Percentiles rank a stretch among this genome's conserved stretches.
Conservation (phyloP, 495 filamentous ascomycete species). For the Penicillium samsonianum region DNA sequence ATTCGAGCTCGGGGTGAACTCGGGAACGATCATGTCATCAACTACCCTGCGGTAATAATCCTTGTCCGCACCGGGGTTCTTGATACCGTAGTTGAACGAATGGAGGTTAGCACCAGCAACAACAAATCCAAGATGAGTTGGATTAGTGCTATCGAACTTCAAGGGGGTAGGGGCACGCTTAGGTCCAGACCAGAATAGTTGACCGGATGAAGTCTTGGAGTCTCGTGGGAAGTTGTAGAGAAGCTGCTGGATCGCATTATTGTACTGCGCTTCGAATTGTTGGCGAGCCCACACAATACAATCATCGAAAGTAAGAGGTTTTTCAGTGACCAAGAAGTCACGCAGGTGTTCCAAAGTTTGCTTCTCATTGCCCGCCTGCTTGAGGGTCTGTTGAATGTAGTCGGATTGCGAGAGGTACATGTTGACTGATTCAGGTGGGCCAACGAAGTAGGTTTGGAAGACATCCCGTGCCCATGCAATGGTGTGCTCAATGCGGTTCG, state of each 20-base stretch:
- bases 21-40: conserved; percentile 92
- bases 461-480: conserved; percentile 97
- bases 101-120: conserved; percentile 89
- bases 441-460: conserved; percentile 92
- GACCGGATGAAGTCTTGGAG: conserved; percentile 79
- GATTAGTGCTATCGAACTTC: conserved; percentile 81
- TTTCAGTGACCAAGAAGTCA: conserved; percentile 89
- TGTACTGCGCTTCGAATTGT: conserved; percentile 95
- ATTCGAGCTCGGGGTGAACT: conserved; percentile 86
- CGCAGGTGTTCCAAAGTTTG: conserved; percentile 87
- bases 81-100: conserved; percentile 97
- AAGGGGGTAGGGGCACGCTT: conserved; percentile 94
- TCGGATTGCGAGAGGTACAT: conserved; percentile 89
- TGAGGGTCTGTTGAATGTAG: conserved; percentile 85
- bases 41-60: conserved; percentile 73
- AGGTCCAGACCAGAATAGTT: conserved; percentile 97
- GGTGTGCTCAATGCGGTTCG: conserved; percentile 97
- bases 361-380: conserved; percentile 96
- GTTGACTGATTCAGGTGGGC: conserved; percentile 92
- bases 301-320: conserved; percentile 90
- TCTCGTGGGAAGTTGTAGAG: conserved; percentile 98
- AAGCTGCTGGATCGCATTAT: conserved; percentile 94
- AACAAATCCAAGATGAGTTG: conserved; percentile 83
- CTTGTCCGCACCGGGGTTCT: conserved; percentile 65
- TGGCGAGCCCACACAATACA: conserved; percentile 92